Evolutionary conservation across 2,329 filamentous ascomycete genomes (phyloP).

Genomic region (Fusarium papillatum): DNA sequence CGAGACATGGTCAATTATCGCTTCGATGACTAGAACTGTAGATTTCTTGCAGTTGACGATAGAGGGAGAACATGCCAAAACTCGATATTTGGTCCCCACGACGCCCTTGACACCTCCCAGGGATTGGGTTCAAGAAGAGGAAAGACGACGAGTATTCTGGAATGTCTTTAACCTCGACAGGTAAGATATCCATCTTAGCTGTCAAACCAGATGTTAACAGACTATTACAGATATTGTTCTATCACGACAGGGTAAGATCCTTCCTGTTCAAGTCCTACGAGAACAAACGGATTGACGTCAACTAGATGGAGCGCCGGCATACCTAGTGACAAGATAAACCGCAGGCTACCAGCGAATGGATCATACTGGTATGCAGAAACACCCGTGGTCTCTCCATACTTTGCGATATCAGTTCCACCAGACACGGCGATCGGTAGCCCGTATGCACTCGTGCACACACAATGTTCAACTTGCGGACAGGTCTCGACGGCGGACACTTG

Average conservation of each 20-base stretch:
- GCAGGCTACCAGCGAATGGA: neutral
- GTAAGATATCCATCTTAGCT: neutral
- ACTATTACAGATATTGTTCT: neutral
- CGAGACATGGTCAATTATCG: neutral
- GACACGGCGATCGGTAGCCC: neutral
- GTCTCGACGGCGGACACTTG: neutral
- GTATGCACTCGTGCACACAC: neutral
- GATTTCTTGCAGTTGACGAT: neutral
- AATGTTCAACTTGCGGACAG: neutral
- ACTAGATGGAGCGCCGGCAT: neutral
- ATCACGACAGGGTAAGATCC: neutral
- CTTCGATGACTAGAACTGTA: neutral
- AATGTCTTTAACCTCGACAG: constrained; percentile 3
- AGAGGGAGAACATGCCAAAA: neutral
- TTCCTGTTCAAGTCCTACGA: no score
- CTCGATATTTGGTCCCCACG: neutral
- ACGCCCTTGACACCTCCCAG: neutral
- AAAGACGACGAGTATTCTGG: constrained; percentile 2
- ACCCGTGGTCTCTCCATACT: constrained; percentile 1
- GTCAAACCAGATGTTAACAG: neutral
- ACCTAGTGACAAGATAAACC: neutral
- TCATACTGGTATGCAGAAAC: constrained; percentile 6
- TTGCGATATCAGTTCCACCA: neutral
- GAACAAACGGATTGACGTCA: neutral
- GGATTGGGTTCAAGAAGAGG: constrained; percentile 4